Evolutionary conservation across 2,329 filamentous ascomycete genomes (phyloP), one percentile per base, ranked within the genome.

Genomic region (Claviceps quebecensis): DNA sequence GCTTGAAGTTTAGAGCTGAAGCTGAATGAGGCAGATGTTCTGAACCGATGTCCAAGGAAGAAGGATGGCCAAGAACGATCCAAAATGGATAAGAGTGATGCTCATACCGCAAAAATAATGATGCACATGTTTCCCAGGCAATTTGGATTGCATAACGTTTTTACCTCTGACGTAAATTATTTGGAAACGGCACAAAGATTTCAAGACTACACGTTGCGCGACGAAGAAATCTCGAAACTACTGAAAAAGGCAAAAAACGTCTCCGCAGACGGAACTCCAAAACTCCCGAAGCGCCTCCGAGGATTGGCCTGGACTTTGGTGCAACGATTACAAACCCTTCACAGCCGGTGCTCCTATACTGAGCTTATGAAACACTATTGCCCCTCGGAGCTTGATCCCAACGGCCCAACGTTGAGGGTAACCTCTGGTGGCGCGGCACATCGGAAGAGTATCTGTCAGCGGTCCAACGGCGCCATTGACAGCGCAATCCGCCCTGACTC

Each of bases 71-170:
- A 26, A 54, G 4, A 34, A 26, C 8, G 26, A 14, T 17, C 19
- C 22, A 23, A 19, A 5, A 17, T n/a, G 16, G 34, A 22, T 9
- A 44, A 47, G 23, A 57, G 60, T 16, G 52, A 71, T 1, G 61
- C 67, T 13, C 76, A 84, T 55, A 86, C 81, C 0, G 61, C 81
- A 11, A 86, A 85, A 58, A 68, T 95, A 19, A 80, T 95, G 77
- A 93, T 91, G 72, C 91, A 97, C 65, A 82, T 98, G 1, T 98
- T 98, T 59, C 93, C 93, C 36, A 77, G 84, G 11, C 90, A 97
- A 61, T 97, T 95, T 61, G 80, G 80, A 14, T 71, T 98, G 3
- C 88, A 95, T 62, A 98, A 97, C 65, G 88, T 85, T n/a, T 96
- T 97, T 63, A 88, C 82, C 0, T 86, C 82, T 5, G 68, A 71